A percentile compares a stretch with the other conserved stretches of the same genome.
These are phyloP conservation scores for Oryza meridionalis DNA, from an alignment of 176 grass and related monocot genomes.

Conservation along the genomic window DNA sequence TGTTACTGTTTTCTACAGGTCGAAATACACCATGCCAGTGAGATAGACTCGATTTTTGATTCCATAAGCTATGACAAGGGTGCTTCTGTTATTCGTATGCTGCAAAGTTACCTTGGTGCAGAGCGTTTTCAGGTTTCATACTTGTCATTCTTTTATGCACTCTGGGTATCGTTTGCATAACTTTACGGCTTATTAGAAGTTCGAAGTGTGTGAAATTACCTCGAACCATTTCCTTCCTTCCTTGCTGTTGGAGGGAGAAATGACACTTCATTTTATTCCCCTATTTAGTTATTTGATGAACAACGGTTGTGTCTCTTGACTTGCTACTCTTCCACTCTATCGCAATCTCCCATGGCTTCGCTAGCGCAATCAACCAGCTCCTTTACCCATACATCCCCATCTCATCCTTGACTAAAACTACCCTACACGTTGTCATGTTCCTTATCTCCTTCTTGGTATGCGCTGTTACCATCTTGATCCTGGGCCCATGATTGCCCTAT, in stretches of 20 bases:
- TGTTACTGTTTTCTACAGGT: constrained; percentile 49
- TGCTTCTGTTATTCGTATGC: constrained; percentile 80
- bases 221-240: constrained; percentile 6
- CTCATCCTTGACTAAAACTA: too few relatives aligned
- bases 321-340: too few relatives aligned
- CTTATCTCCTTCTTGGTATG: too few relatives aligned
- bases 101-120: constrained; percentile 84
- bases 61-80: constrained; percentile 90
- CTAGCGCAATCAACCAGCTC: too few relatives aligned
- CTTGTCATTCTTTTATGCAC: constrained; percentile 15
- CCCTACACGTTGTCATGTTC: too few relatives aligned
- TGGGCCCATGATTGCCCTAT: too few relatives aligned
- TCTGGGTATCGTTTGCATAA: constrained; percentile 8
- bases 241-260: constrained; percentile 26
- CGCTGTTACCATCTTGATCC: too few relatives aligned
- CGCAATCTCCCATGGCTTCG: too few relatives aligned
- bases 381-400: too few relatives aligned
- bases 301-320: too few relatives aligned
- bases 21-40: constrained; percentile 78
- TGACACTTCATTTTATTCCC: not conserved
- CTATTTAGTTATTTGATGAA: constrained; percentile 4
- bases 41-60: constrained; percentile 85
- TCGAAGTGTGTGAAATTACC: constrained; percentile 1
- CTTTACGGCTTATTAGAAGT: constrained; percentile 15
- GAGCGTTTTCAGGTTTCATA: constrained; percentile 76